Conservation (phyloP, 164 flowering plant genomes). For the Stephania yunnanensis region DNA sequence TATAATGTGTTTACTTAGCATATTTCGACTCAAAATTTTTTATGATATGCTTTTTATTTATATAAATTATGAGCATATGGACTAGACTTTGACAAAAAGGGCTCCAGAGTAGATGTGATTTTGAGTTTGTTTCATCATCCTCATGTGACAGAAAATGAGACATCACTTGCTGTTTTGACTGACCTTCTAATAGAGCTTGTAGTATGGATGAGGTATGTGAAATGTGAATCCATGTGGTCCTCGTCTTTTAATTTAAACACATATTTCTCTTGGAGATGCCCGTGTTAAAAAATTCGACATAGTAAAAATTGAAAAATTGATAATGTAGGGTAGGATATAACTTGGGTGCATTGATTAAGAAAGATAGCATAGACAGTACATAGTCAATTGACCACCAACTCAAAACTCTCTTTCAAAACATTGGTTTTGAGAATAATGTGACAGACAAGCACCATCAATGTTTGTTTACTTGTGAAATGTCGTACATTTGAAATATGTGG, state of each 20-base stretch:
- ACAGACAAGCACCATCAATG: neutral
- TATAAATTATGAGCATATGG: neutral
- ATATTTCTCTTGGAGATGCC: too few species aligned
- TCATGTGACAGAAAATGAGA: constrained; percentile 74
- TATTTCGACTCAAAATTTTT: neutral
- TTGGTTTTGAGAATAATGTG: neutral
- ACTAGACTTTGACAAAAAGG: neutral
- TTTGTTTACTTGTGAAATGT: neutral
- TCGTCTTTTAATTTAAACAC: neutral
- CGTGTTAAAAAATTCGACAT: too few species aligned
- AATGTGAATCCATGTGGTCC: neutral
- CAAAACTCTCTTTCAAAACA: neutral
- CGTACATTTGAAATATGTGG: too few species aligned
- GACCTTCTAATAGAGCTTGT: constrained; percentile 89
- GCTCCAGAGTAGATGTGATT: neutral
- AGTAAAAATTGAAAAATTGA: too few species aligned
- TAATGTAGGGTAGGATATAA: too few species aligned
- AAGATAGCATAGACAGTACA: too few species aligned
- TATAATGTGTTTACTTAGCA: too few species aligned
- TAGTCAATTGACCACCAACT: neutral
- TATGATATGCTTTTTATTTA: neutral
- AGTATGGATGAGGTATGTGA: constrained; percentile 76
- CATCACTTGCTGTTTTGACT: constrained; percentile 91
- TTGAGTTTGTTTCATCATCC: constrained; percentile 3
- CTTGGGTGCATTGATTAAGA: too few species aligned